Evolutionary conservation across 331 rosid species (phyloP).

Genomic region (Erythrophleum ivorense): DNA sequence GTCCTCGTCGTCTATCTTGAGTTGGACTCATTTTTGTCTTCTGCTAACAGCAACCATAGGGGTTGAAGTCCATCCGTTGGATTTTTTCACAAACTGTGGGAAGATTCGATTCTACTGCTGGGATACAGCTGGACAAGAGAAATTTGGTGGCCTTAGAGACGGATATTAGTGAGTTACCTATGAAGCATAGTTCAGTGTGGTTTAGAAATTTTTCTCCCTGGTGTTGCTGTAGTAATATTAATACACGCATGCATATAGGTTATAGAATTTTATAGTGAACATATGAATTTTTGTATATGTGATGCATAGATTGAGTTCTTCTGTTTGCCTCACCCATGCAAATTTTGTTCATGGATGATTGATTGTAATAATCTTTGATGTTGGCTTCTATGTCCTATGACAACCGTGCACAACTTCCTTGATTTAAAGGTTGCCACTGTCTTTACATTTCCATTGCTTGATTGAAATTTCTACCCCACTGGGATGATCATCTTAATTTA

Average conservation of each 20-base stretch:
- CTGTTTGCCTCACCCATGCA: too few species aligned
- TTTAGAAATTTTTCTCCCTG: neutral
- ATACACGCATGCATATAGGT: neutral
- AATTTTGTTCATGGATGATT: neutral
- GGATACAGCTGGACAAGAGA: slow-evolving; percentile 86
- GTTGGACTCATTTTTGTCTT: slow-evolving; percentile 2
- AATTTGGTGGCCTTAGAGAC: slow-evolving; percentile 83
- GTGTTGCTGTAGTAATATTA: neutral
- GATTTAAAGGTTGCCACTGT: neutral
- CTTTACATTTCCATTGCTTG: neutral
- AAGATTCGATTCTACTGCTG: slow-evolving; percentile 81
- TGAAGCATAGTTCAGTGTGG: neutral
- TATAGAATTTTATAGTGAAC: neutral
- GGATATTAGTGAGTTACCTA: slow-evolving; percentile 67
- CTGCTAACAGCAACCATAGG: slow-evolving; percentile 70
- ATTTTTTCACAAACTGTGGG: slow-evolving; percentile 81
- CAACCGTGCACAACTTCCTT: neutral
- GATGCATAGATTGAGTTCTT: neutral
- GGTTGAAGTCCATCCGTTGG: slow-evolving; percentile 82
- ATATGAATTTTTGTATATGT: neutral
- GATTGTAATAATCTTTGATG: neutral
- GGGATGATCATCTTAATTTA: neutral
- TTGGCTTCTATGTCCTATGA: neutral
- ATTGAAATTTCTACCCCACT: neutral
- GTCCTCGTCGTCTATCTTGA: neutral